A percentile compares a stretch with the other conserved stretches of the same genome.
These are phyloP conservation scores for Rhizophagus clarus DNA, from an alignment of 192 early-diverging fungal genomes.

Conservation along the genomic window DNA sequence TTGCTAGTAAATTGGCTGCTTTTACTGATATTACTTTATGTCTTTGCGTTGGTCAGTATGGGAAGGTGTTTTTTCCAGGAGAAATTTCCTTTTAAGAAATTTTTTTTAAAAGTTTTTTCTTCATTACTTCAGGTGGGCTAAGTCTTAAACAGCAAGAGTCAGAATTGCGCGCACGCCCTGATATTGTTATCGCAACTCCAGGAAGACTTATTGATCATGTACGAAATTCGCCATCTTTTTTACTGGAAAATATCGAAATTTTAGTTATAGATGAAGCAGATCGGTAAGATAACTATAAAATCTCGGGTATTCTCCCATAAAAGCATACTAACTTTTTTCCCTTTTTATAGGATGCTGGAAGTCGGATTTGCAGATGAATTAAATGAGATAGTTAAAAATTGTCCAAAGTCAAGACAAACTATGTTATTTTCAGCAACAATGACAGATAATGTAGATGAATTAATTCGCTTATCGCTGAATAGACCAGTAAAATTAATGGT, in stretches of 20 bases:
- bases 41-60: conserved; percentile 72
- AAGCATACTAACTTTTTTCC: background rate
- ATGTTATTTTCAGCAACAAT: conserved; percentile 99
- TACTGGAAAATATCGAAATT: conserved; percentile 89
- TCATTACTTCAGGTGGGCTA: conserved; percentile 68
- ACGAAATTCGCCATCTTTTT: conserved; percentile 88
- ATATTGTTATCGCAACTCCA: conserved; percentile 96
- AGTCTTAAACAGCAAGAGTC: conserved; percentile 82
- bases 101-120: background rate
- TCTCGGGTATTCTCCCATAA: conserved; percentile 12
- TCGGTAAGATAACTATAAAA: conserved; percentile 47
- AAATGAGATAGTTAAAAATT: conserved; percentile 88
- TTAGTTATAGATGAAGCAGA: conserved; percentile 99
- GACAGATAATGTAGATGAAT: conserved; percentile 97
- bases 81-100: no score
- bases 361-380: conserved; percentile 97
- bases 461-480: conserved; percentile 90
- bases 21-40: conserved; percentile 88
- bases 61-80: background rate
- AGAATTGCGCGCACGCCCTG: conserved; percentile 84
- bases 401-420: conserved; percentile 88
- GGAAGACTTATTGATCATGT: conserved; percentile 98
- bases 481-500: conserved; percentile 89
- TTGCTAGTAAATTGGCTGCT: conserved; percentile 79
- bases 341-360: conserved; percentile 79